A percentile compares a stretch with the other conserved stretches of the same genome.
Evolutionary conservation across 495 filamentous ascomycete species (phyloP).

Genomic region (Penicillium daleae): DNA sequence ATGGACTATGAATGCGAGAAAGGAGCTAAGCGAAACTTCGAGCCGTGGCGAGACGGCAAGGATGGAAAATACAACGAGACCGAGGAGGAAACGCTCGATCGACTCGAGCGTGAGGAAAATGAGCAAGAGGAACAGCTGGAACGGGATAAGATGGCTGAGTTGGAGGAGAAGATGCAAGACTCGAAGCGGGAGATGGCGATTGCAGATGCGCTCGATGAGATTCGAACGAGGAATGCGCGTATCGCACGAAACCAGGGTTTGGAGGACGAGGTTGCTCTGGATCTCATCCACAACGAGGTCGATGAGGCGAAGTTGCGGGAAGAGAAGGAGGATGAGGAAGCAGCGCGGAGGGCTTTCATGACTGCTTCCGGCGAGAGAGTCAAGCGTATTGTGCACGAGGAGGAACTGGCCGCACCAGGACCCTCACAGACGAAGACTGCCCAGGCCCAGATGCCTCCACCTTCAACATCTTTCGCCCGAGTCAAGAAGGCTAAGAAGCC

Average conservation of each 20-base stretch:
- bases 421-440: constrained; percentile 30
- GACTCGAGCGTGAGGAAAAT: constrained; percentile 74
- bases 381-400: constrained; percentile 52
- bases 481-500: constrained; percentile 86
- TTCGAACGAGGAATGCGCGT: constrained; percentile 85
- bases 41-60: constrained; percentile 74
- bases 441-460: constrained; percentile 42
- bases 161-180: constrained; percentile 84
- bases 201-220: constrained; percentile 95
- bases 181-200: constrained; percentile 97
- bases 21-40: constrained; percentile 91
- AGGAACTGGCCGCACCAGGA: constrained; percentile 37
- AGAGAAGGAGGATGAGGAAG: constrained; percentile 86
- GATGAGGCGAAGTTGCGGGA: constrained; percentile 65
- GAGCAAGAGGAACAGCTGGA: constrained; percentile 60
- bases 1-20: constrained; percentile 89
- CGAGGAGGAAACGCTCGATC: constrained; percentile 84
- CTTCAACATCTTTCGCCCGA: constrained; percentile 74
- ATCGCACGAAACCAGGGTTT: constrained; percentile 72
- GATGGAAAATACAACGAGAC: constrained; percentile 65
- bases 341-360: constrained; percentile 78
- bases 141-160: constrained; percentile 73
- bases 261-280: constrained; percentile 50
- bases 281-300: constrained; percentile 41
- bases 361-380: constrained; percentile 60